These are phyloP conservation scores for Entomortierella beljakovae DNA, from an alignment of 192 early-diverging fungal species.

Conservation along the genomic window DNA sequence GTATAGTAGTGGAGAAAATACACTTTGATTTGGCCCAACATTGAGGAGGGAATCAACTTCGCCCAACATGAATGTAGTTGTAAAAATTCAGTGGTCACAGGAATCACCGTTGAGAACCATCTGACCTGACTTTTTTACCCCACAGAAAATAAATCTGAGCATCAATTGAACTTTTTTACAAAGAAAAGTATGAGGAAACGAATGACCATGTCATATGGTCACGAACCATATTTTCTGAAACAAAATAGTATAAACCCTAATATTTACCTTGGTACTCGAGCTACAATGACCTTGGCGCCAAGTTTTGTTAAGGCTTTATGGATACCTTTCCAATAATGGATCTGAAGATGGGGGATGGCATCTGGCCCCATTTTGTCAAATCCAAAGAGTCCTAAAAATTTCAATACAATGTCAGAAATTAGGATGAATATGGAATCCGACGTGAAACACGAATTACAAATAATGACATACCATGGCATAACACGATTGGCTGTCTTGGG, in stretches of 20 bases:
- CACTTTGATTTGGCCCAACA: not conserved
- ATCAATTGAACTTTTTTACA: not conserved
- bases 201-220: not conserved
- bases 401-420: not conserved
- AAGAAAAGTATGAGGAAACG: not conserved
- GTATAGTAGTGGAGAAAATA: not conserved
- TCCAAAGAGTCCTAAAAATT: slow-evolving; percentile 82
- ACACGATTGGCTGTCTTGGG: slow-evolving; percentile 81
- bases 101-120: not conserved
- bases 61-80: slow-evolving; percentile 39
- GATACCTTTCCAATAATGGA: slow-evolving; percentile 90
- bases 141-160: not conserved
- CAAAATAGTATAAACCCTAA: not conserved
- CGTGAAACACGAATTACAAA: not conserved
- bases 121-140: not conserved
- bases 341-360: slow-evolving; percentile 80
- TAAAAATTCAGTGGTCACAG: not conserved
- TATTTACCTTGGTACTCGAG: slow-evolving; percentile 74
- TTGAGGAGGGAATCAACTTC: slow-evolving; percentile 11
- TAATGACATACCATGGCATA: slow-evolving; percentile 83
- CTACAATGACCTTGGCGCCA: slow-evolving; percentile 85
- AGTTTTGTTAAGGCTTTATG: slow-evolving; percentile 78
- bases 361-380: slow-evolving; percentile 89
- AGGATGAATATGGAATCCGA: not conserved
- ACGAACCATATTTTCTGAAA: too few relatives aligned